Base-by-base conservation (phyloP, 2,329 filamentous ascomycete species). In the Beauveria brongniartii region DNA sequence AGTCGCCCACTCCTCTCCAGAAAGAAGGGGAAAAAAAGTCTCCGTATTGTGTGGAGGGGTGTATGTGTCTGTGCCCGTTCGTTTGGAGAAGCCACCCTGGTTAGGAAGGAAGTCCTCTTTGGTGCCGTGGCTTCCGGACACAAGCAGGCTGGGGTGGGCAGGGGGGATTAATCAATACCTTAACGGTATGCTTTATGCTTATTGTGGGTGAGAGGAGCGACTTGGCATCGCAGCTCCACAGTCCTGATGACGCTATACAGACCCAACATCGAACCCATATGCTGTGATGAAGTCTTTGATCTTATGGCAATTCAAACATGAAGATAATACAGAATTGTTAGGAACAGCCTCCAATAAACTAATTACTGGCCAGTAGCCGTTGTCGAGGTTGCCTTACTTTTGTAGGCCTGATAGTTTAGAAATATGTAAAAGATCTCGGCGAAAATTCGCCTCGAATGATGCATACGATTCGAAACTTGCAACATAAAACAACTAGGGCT, bases 121-220 rank as follows among this genome's bases (percentile, higher is more conserved):
- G 40, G 18, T 59, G 56, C 56, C 56, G 56, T 53, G 56, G 55
- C 47, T 59, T 59, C 56, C 56, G 56, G 28, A 12, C 40, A 28
- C 44, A 41, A 41, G 44, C 37, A 37, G 28, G 34, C 47, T 51
- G 37, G 46, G 28, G 37, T n/a, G 37, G 41, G 12, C 22, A 46
- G 34, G 18, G 37, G 56, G 26, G 6, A 46, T 20, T 14, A 37
- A 9, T 26, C 51, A 52, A 26, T 44, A 52, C 56, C 40, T 30
- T 52, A 52, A 52, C 26, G 26, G 56, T 59, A 52, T 59, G 56
- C 48, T 59, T 59, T 59, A 59, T 59, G 48, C 48, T 59, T 59
- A 59, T 59, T 59, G 56, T 59, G 56, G 56, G 56, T 20, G 34
- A 44, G 40, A 28, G 37, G 44, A 30, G 18, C 5, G 34, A 28